Evolutionary conservation across 2,329 filamentous ascomycete species (phyloP).

Genomic region (Fusarium sp.): DNA sequence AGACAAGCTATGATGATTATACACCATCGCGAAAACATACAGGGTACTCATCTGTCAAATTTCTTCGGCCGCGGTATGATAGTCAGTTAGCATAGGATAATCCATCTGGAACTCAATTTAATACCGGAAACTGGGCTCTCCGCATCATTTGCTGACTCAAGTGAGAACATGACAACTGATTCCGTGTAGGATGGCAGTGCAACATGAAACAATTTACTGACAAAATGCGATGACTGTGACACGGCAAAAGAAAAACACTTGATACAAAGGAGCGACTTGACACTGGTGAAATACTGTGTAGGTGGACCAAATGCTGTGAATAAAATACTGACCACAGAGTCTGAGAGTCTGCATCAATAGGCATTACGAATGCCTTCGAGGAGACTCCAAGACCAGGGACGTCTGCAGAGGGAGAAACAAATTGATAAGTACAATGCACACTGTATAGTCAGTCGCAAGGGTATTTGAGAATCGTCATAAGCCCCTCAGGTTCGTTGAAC

Average conservation of each 20-base stretch:
- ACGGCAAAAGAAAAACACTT: slow-evolving; percentile 5
- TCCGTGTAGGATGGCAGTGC: slow-evolving; percentile 17
- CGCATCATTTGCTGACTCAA: slow-evolving; percentile 17
- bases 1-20: slow-evolving; percentile 4
- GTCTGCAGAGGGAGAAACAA: background rate
- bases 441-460: background rate
- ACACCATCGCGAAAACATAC: slow-evolving; percentile 14
- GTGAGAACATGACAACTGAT: slow-evolving; percentile 27
- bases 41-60: background rate
- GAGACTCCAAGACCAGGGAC: background rate
- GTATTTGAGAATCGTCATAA: background rate
- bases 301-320: background rate
- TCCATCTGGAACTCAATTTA: background rate
- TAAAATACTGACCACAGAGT: background rate
- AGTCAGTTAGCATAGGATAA: background rate
- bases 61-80: background rate
- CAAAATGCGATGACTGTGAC: slow-evolving; percentile 3
- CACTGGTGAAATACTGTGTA: background rate
- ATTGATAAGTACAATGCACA: background rate
- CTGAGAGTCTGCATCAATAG: background rate
- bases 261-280: background rate
- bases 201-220: slow-evolving; percentile 16
- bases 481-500: slow-evolving; percentile 43
- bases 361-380: background rate
- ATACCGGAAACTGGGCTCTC: slow-evolving; percentile 19